A percentile compares a stretch with the other conserved stretches of the same genome.
Evolutionary conservation across 163 green algal species (phyloP).

Genomic region (Scenedesmus sp.): DNA sequence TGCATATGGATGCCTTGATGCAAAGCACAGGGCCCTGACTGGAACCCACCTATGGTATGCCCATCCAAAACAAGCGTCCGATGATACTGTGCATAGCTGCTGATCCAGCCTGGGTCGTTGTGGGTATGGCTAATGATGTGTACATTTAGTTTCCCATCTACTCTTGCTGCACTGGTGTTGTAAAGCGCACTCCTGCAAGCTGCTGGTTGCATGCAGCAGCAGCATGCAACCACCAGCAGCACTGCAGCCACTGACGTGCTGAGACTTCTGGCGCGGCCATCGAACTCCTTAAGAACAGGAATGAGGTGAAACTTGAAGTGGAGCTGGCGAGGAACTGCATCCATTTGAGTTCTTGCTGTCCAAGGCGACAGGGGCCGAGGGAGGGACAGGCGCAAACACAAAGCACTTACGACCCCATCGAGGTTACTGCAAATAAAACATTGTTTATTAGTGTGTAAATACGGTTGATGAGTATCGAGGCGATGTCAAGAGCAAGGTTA

Average conservation of each 20-base stretch:
- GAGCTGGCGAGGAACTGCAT: background rate
- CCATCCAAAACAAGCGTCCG: slow-evolving; percentile 27
- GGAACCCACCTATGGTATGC: background rate
- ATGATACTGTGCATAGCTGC: slow-evolving; percentile 91
- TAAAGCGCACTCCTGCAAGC: slow-evolving; percentile 1
- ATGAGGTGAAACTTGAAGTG: background rate
- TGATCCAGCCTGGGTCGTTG: slow-evolving; percentile 92
- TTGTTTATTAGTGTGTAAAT: background rate
- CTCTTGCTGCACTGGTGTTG: background rate
- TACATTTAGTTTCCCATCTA: slow-evolving; percentile 53
- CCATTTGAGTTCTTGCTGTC: background rate
- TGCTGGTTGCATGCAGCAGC: background rate
- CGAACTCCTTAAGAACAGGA: background rate
- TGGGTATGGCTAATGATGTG: slow-evolving; percentile 89
- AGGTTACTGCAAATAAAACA: no score
- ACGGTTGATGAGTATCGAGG: background rate
- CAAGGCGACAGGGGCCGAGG: no score
- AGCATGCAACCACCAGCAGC: background rate
- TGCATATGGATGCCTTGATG: no score
- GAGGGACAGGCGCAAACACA: no score
- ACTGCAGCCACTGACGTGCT: background rate
- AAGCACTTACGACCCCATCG: no score
- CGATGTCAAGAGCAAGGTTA: background rate
- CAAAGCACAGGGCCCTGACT: no score
- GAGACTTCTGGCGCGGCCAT: background rate